Evolutionary conservation across 2,329 filamentous ascomycete species (phyloP).

Genomic region (Aspergillus persii): DNA sequence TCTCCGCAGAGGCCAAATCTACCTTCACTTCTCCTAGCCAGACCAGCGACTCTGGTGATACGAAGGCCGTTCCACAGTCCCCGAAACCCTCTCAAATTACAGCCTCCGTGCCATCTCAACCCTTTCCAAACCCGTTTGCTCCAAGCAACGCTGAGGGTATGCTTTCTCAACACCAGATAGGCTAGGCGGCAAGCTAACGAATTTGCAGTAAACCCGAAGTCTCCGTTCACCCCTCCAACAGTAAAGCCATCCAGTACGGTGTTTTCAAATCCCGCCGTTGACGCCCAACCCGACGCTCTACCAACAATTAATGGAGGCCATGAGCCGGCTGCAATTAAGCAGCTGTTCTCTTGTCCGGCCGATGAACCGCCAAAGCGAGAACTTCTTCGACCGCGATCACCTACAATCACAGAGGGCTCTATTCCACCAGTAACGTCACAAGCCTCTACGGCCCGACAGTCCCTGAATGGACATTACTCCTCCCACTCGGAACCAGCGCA

Average conservation of each 20-base stretch:
- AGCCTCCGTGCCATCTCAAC: constrained; percentile 2
- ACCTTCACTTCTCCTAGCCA: background rate
- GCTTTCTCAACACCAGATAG: background rate
- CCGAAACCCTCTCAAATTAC: background rate
- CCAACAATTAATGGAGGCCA: background rate
- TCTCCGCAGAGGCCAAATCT: background rate
- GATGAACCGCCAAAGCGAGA: background rate
- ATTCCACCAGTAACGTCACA: background rate
- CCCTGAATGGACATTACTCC: background rate
- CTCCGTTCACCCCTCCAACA: background rate
- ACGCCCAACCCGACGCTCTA: background rate
- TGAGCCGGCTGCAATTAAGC: too few species aligned
- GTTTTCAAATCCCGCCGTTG: background rate
- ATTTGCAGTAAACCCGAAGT: constrained; percentile 4
- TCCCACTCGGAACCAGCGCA: background rate
- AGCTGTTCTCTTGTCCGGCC: background rate
- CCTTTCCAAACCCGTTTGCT: constrained; percentile 1
- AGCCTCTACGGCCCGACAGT: background rate
- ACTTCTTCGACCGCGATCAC: background rate
- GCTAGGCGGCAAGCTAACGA: constrained; percentile 2
- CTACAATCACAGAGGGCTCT: background rate
- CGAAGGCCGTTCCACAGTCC: background rate
- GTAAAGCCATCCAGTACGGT: background rate
- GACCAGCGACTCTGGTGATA: background rate
- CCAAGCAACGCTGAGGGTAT: constrained; percentile 14